Evolutionary conservation across 257 asterid species (phyloP).

Genomic region (Cordia subcordata): DNA sequence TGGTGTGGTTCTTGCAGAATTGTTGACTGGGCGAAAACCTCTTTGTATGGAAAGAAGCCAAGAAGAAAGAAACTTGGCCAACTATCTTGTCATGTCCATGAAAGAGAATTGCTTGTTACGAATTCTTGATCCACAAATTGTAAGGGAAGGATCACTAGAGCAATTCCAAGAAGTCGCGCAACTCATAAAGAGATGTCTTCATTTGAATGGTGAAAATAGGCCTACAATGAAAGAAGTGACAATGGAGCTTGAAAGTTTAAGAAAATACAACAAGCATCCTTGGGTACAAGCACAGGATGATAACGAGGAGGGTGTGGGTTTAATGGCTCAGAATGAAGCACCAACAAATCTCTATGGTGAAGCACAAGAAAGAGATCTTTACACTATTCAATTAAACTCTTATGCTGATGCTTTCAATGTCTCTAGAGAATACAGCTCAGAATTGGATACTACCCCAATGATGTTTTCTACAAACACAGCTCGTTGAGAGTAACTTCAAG

Average conservation of each 20-base stretch:
- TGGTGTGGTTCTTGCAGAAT: conserved; percentile 68
- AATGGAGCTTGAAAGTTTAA: conserved; percentile 47
- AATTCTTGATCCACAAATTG: conserved; percentile 45
- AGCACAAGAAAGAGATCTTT: conserved; percentile 25
- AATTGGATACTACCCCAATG: conserved; percentile 19
- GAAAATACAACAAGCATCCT: conserved; percentile 43
- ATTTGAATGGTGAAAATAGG: conserved; percentile 45
- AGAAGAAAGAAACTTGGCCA: conserved; percentile 44
- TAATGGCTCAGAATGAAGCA: conserved; percentile 20
- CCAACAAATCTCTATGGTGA: conserved; percentile 35
- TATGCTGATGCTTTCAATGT: conserved; percentile 15
- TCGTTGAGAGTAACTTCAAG: background rate
- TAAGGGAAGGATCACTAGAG: conserved; percentile 56
- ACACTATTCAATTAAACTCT: conserved; percentile 28
- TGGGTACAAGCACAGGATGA: conserved; percentile 28
- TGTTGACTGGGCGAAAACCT: conserved; percentile 57
- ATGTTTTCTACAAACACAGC: conserved; percentile 14
- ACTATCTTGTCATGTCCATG: conserved; percentile 33
- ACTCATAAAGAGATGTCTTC: conserved; percentile 46
- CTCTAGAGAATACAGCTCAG: conserved; percentile 32
- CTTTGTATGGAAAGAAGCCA: conserved; percentile 38
- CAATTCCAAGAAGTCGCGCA: conserved; percentile 46
- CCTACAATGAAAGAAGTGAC: conserved; percentile 80
- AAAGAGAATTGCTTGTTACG: conserved; percentile 44
- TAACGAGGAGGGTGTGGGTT: conserved; percentile 20